A percentile compares a stretch with the other conserved stretches of the same genome.
Evolutionary conservation across 441 rosid species (phyloP).

Genomic region (Gossypium aridum): DNA sequence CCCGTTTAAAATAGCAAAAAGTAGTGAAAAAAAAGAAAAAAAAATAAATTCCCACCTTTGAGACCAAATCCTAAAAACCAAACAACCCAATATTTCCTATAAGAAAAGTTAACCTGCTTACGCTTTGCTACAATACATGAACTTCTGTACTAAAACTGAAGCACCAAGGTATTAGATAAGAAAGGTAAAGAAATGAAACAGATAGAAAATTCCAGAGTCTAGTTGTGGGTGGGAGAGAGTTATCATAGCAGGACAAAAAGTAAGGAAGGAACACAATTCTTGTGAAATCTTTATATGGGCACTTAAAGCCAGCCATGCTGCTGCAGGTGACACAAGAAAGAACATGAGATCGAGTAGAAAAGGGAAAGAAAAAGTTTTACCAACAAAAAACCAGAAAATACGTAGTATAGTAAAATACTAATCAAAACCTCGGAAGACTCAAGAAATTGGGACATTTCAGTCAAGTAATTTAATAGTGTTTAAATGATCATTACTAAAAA

Average conservation of each 20-base stretch:
- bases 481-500: background rate
- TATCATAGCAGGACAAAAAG: constrained; percentile 30
- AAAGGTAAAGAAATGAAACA: background rate
- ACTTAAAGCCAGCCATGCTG: constrained; percentile 70
- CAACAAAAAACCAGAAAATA: background rate
- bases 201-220: constrained; percentile 14
- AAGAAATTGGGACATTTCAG: background rate
- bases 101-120: background rate
- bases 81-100: background rate
- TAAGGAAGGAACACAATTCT: constrained; percentile 41
- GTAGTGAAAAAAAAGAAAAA: background rate
- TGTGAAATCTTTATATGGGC: constrained; percentile 57
- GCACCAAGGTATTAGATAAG: background rate
- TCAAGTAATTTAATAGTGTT: background rate
- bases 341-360: constrained; percentile 14
- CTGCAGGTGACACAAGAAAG: constrained; percentile 31
- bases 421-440: constrained; percentile 1
- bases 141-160: background rate
- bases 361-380: background rate
- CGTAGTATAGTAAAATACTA: background rate
- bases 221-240: constrained; percentile 18
- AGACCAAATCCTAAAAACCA: background rate
- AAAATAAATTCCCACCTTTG: background rate
- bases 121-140: background rate
- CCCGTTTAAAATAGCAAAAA: background rate